Conservation (phyloP, 2,329 filamentous ascomycete species). For the Pseudocercospora pini-densiflorae region DNA sequence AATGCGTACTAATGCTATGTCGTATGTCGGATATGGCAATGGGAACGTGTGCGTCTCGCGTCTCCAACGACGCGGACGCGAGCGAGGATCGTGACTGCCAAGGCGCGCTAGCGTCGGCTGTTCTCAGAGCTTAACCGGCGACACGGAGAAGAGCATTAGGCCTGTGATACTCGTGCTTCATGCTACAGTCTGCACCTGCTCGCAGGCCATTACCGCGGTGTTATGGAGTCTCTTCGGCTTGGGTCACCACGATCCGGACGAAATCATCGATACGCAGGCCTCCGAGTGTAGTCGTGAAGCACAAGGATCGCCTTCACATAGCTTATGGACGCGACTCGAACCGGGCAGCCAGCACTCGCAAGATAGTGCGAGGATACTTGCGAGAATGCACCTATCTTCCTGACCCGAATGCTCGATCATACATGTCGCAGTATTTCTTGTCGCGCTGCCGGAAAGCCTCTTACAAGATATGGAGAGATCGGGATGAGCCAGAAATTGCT, state of each 20-base stretch:
- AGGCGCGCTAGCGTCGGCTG: neutral
- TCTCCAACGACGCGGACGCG: neutral
- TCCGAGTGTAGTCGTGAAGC: neutral
- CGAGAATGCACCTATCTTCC: constrained; percentile 66
- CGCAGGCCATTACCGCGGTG: neutral
- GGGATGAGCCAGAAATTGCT: constrained; percentile 20
- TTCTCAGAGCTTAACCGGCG: neutral
- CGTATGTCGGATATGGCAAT: neutral
- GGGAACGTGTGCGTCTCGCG: neutral
- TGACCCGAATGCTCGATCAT: constrained; percentile 57
- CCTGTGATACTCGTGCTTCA: neutral
- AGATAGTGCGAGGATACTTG: constrained; percentile 61
- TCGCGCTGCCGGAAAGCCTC: constrained; percentile 49
- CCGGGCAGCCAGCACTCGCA: constrained; percentile 38
- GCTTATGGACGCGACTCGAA: constrained; percentile 15
- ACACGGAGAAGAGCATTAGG: neutral
- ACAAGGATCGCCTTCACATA: constrained; percentile 5
- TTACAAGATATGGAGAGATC: constrained; percentile 25
- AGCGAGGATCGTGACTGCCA: neutral
- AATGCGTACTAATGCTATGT: neutral
- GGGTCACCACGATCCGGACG: neutral
- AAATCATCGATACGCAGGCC: neutral
- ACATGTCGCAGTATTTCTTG: constrained; percentile 55
- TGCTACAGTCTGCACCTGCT: neutral
- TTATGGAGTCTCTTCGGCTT: neutral